Base-by-base conservation (phyloP, 169 alveolate species). In the Plasmodium inui region DNA sequence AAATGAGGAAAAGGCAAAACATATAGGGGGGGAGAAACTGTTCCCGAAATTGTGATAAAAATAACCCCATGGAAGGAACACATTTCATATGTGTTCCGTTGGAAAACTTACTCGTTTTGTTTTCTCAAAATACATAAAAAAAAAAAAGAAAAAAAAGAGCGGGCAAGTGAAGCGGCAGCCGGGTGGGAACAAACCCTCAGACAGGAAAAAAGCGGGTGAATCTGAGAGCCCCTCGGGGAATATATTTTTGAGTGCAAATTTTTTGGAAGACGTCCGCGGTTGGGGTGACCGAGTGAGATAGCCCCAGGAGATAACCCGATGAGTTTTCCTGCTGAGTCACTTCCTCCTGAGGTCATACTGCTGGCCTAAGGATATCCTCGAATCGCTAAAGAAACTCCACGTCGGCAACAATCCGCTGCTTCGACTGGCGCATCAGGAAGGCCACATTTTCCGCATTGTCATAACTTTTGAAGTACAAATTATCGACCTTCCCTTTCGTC, bases 401-500 rank as follows among this genome's bases (percentile, higher is more conserved):
- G n/a, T 89, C 94, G 28, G 53, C 94, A n/a, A 89, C 3, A 28
- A 89, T 89, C 72, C 70, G 37, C 53, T 89, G 84, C 46, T 79
- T 39, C 10, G 94, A 89, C 50, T 89, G 94, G 30, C 94, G 89
- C 50, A 89, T 26, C 8, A 89, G 70, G 82, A 89, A 89, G 34
- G 94, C 94, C 17, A 91, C 26, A 72, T 91, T 91, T 78, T 91
- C 95, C 3, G 95, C 95, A 7, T 76, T 80, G 50, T 91, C 92
- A 28, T 19, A 80, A 82, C 84, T 91, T 81, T 91, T 91, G 30
- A 91, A 91, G 74, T 91, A 91, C 76, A 91, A 50, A 19, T 19
- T 91, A 32, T 81, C 92, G 8, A 61, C 84, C 84, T 91, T 91
- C 41, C 95, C 95, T 57, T 91, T 91, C 6, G n/a, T 22, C 55